Base-by-base conservation (phyloP, 2,329 filamentous ascomycete species). In the Colletotrichum tabaci region DNA sequence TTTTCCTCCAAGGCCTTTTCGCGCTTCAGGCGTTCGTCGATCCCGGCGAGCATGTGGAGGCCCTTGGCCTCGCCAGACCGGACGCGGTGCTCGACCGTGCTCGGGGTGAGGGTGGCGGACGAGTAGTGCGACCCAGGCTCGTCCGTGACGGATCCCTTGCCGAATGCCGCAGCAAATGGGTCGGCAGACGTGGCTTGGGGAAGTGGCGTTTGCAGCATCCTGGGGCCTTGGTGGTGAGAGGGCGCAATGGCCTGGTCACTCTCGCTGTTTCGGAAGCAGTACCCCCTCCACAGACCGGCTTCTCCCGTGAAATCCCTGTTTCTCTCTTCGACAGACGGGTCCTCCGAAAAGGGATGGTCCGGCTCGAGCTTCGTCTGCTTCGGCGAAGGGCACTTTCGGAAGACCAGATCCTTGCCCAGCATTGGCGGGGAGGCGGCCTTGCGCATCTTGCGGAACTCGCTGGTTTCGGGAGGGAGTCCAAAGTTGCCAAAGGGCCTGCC, bases 281-380 rank as follows among this genome's bases (percentile, higher is more conserved):
- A 92, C 4, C 93, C 93, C 74, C 90, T 90, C 95, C 95, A 97
- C 13, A 97, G 87, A 49, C 93, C 93, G 50, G 87, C 83, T 66
- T 85, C 85, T 44, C 86, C 91, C 74, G 89, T 89, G 10, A 85
- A 82, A 73, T 89, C 87, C 68, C 89, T 86, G 74, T 87, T 85
- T 72, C 80, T 82, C 76, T 84, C 87, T 77, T 87, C 85, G 38
- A 80, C 75, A 63, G 85, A 78, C 71, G 80, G 82, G 73, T 83
- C 79, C 57, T 84, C 82, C 80, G 86, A 81, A 81, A 87, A 90
- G 75, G 84, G 88, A 77, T 94, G 93, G 67, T 93, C 92, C 0
- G 93, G 91, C 78, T 97, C 94, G 77, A 97, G 92, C 77, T 94
- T 91, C 18, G 95, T 97, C 66, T 91, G 89, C 80, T 96, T 92